These are phyloP conservation scores for Galeopsis tetrahit DNA, from an alignment of 257 asterid genomes.

Conservation along the genomic window DNA sequence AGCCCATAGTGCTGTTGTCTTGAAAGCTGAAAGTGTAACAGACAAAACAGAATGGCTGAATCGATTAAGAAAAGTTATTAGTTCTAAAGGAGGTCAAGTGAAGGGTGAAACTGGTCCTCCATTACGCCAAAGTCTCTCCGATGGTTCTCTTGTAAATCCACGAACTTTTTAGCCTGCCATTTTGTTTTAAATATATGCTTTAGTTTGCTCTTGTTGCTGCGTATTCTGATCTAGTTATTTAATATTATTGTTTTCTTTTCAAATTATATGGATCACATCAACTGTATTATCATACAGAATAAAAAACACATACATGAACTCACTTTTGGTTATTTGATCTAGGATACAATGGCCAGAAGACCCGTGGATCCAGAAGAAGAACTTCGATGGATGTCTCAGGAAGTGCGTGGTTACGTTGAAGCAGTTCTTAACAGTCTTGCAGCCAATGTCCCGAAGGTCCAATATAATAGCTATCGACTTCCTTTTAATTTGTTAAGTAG, in stretches of 20 bases:
- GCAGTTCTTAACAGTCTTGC: slow-evolving; percentile 96
- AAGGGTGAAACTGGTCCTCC: slow-evolving; percentile 72
- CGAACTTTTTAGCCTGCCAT: slow-evolving; percentile 28
- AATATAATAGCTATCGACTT: slow-evolving; percentile 25
- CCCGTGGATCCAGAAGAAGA: slow-evolving; percentile 97
- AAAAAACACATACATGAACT: neutral
- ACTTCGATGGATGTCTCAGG: slow-evolving; percentile 98
- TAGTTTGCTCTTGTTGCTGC: slow-evolving; percentile 15
- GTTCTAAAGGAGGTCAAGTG: slow-evolving; percentile 89
- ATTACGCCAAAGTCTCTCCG: slow-evolving; percentile 83
- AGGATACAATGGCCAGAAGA: slow-evolving; percentile 90
- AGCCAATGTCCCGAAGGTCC: slow-evolving; percentile 91
- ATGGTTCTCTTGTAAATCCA: slow-evolving; percentile 85
- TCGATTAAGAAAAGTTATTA: slow-evolving; percentile 68
- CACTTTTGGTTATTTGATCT: slow-evolving; percentile 20
- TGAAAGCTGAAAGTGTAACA: slow-evolving; percentile 79
- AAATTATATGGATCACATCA: slow-evolving; percentile 6
- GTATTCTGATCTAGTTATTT: slow-evolving; percentile 6
- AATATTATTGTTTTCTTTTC: neutral
- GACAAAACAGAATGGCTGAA: slow-evolving; percentile 80
- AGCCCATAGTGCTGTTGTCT: slow-evolving; percentile 86
- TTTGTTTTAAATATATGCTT: neutral
- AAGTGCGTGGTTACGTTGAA: slow-evolving; percentile 96
- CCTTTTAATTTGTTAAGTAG: slow-evolving; percentile 25
- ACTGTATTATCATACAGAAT: neutral